Evolutionary conservation across 768 basidiomycete species (phyloP), one percentile per base, ranked within the genome.

Genomic region (Agrocybe chaxingu): DNA sequence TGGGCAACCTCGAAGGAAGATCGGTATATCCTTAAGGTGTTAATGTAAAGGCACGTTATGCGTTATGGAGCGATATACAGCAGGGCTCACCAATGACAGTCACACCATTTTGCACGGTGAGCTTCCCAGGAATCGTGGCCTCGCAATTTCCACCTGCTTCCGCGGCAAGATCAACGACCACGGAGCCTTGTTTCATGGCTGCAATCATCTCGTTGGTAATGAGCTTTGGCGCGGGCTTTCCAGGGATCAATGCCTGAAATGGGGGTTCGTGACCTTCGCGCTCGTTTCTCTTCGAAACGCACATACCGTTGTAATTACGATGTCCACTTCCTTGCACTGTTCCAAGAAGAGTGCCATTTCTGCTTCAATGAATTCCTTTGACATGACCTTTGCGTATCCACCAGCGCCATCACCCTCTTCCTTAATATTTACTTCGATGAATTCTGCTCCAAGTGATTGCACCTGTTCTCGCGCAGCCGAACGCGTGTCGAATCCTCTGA

Each of bases 121-220:
- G 70, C 58, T 92, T 78, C 29, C 92, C 92, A 6, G 92, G 90
- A 45, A 76, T 73, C 7, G 92, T 94, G 10, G 82, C 85, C 58
- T 84, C 86, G 59, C 92, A 93, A 55, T 94, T 94, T 10, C 92
- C 92, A n/a, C 92, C 91, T 40, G 89, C 80, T 69, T 94, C 92
- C 11, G 90, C 86, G 35, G 92, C 92, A 51, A 89, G 64, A 65
- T 94, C 92, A 24, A 93, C 91, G 46, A 94, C 81, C 29, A 94
- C 84, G 4, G 92, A 93, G 19, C 92, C 92, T 70, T 89, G 89
- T 58, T 89, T 92, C 92, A 94, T 92, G n/a, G 84, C 87, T 36
- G 84, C 80, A 10, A 94, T 77, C 87, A 93, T 92, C 73, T 89
- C 86, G 54, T 83, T 75, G 4, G 84, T 89, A 61, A 94, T 91